phyloP scores from a whole-genome alignment of 2,329 filamentous ascomycete genomes.

The Bipolaris cookei region DNA sequence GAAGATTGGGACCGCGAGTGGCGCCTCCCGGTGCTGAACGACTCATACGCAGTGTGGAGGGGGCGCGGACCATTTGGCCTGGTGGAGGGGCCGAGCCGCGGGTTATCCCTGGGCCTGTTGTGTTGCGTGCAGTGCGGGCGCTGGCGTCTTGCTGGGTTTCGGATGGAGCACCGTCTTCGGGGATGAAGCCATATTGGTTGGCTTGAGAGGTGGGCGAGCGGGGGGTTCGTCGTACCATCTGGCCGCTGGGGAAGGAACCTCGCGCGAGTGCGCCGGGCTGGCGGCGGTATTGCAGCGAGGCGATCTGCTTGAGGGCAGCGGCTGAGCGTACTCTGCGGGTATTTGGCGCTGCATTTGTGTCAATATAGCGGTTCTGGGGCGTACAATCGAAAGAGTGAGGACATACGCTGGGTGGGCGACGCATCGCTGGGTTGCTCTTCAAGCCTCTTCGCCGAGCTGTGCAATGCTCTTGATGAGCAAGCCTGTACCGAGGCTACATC shows the following conservation, averaged over 20 bases:
- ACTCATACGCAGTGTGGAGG: constrained; percentile 32
- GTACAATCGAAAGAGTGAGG: neutral
- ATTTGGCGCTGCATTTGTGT: constrained; percentile 19
- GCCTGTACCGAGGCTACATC: constrained; percentile 29
- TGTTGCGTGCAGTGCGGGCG: constrained; percentile 20
- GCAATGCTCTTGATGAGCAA: constrained; percentile 34
- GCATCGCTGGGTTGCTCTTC: constrained; percentile 32
- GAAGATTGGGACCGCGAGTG: constrained; percentile 31
- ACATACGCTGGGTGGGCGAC: constrained; percentile 20
- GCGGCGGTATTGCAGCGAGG: constrained; percentile 32
- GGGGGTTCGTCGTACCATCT: constrained; percentile 12
- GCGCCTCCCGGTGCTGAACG: constrained; percentile 16
- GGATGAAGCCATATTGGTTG: constrained; percentile 11
- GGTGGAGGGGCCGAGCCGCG: constrained; percentile 23
- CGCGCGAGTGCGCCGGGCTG: constrained; percentile 26
- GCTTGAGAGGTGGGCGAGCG: neutral
- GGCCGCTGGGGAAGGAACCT: constrained; percentile 33
- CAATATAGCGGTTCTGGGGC: constrained; percentile 11
- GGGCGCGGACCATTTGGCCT: constrained; percentile 42
- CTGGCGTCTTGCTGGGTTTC: constrained; percentile 9
- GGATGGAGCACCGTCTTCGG: constrained; percentile 5
- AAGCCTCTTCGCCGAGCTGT: constrained; percentile 32
- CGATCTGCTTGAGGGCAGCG: constrained; percentile 35
- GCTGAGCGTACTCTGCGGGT: constrained; percentile 36
- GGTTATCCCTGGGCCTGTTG: constrained; percentile 14